A percentile compares a stretch with the other conserved stretches of the same genome.
Conservation (phyloP, 129 eudicot species). For the Calendula officinalis region DNA sequence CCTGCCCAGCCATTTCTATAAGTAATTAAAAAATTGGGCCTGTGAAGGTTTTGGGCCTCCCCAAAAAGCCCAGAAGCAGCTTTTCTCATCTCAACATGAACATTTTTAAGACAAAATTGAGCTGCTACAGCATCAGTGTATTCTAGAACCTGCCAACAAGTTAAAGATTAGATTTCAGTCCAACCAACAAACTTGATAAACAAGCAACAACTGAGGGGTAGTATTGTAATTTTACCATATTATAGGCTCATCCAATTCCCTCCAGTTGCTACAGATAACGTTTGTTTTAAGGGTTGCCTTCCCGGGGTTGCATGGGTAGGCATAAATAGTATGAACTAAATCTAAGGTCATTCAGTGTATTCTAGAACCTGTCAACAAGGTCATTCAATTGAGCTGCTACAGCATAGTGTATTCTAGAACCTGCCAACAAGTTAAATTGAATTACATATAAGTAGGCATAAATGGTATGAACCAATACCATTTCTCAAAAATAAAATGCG, state of each 20-base stretch:
- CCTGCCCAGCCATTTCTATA: too few relatives aligned
- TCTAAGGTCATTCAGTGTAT: too few relatives aligned
- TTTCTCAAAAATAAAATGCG: too few relatives aligned
- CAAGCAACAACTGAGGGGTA: neutral
- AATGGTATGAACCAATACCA: too few relatives aligned
- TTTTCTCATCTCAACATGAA: slow-evolving; percentile 66
- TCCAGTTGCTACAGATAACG: slow-evolving; percentile 85
- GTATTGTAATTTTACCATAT: slow-evolving; percentile 53
- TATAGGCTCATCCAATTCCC: slow-evolving; percentile 76
- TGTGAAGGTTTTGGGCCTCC: slow-evolving; percentile 42
- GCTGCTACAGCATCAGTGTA: slow-evolving; percentile 93
- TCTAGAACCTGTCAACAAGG: too few relatives aligned
- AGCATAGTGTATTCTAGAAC: too few relatives aligned
- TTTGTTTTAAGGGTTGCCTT: slow-evolving; percentile 62
- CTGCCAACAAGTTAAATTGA: too few relatives aligned
- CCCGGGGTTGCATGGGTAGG: too few relatives aligned
- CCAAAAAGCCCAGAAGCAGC: slow-evolving; percentile 74
- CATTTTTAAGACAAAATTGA: slow-evolving; percentile 77
- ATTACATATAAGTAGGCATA: too few relatives aligned
- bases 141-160: slow-evolving; percentile 66
- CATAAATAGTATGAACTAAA: too few relatives aligned
- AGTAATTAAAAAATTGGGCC: slow-evolving; percentile 55
- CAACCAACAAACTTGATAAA: slow-evolving; percentile 1
- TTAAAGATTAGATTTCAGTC: slow-evolving; percentile 10
- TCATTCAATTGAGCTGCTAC: too few relatives aligned